Base-by-base conservation (phyloP, 2,329 filamentous ascomycete genomes). In the Neoarthrinium moseri region DNA sequence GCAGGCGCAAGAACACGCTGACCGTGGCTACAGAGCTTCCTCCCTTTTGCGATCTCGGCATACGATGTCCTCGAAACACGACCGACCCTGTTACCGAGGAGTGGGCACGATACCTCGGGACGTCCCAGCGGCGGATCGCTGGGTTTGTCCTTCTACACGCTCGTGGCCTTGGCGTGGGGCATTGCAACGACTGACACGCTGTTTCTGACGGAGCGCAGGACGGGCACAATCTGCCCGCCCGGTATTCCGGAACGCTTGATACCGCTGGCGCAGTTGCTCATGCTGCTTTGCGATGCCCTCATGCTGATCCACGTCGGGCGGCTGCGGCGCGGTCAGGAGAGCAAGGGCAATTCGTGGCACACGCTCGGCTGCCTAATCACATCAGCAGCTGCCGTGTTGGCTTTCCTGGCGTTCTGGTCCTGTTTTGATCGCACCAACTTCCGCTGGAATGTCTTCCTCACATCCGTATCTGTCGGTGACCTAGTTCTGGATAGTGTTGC, bases 91-190 rank as follows among this genome's bases (percentile, higher is more conserved):
- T 52, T 60, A 13, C 59, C 56, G 40, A 55, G 56, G 35, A 48
- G 57, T 20, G 44, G 42, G 15, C 43, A 54, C 24, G 56, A 59
- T 17, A 37, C 49, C 11, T 40, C 47, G 8, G 43, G 35, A 17
- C 51, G 51, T 18, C 15, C 42, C 20, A 36, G 43, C 13, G 34
- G 35, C 20, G 39, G 47, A 3, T 23, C 42, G 4, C n/a, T 29
- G 12, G 17, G 40, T n/a, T 20, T 32, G 17, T 36, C 50, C 17
- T 6, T 51, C 8, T 62, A 60, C 45, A 30, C 50, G 15, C 3
- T 55, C 13, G 43, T 63, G 4, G 56, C 65, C 13, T 30, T 65
- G 5, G 20, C 56, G 5, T 69, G 66, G 65, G 64, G 58, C 5
- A 46, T 60, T n/a, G 60, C 59, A 4, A 53, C 62, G 32, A 52